Base-by-base conservation (phyloP, 495 filamentous ascomycete species). In the Barbatosphaeria neglecta region DNA sequence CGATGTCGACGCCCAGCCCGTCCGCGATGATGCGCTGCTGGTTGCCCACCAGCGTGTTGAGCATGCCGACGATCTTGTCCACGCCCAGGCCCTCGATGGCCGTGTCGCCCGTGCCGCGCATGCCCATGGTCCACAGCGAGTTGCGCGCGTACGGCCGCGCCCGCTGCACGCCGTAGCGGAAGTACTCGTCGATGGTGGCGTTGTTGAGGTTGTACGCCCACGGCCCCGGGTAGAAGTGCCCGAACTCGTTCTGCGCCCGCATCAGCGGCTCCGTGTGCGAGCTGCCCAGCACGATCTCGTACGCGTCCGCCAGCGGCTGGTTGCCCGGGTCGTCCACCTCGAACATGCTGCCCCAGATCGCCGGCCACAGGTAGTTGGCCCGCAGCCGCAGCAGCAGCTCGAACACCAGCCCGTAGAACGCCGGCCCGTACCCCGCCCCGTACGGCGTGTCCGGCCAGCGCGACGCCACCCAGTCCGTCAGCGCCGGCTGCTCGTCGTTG, bases 341-440 rank as follows among this genome's bases (percentile, higher is more conserved):
- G 57, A 86, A 86, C 70, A 83, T 82, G 39, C 72, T 72, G 17
- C 68, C 76, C 84, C 83, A 87, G 58, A 78, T 68, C 0, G 84
- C 74, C 0, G 82, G 83, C 83, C 84, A 89, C 38, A 89, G 58
- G 52, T 84, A 86, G 57, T 87, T 89, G 4, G 83, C 84, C 11
- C 75, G 70, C 9, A 84, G 61, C 4, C 84, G 74, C 22, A 87
- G 73, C 3, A 86, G 67, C 0, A 89, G 67, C 63, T 89, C 83
- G 46, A 84, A 87, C 9, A 89, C 78, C 41, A 72, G 75, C 11
- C 68, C 64, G 62, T 87, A 84, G 57, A 87, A 86, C 13, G 74
- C 72, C 17, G 70, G 66, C 22, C 77, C 76, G 50, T 75, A 88
- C 2, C 74, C 76, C 6, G 73, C 62, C 3, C 80, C 80, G 40